phyloP scores from a whole-genome alignment of 2,329 filamentous ascomycete species.

The Dactylellina leptospora region DNA sequence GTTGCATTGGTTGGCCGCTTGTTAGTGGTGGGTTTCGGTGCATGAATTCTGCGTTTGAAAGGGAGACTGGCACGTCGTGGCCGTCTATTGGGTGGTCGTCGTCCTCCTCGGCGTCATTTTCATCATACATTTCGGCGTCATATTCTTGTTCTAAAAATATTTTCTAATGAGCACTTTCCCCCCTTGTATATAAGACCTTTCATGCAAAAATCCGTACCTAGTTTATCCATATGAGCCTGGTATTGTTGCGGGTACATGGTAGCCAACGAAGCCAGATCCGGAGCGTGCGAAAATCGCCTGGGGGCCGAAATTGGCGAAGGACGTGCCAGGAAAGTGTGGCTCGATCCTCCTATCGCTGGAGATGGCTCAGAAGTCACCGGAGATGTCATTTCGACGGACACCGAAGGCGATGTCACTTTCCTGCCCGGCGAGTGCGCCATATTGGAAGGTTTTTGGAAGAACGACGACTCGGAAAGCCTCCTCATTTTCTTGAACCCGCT shows the following conservation, averaged over 20 bases:
- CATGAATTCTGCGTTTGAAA: constrained; percentile 30
- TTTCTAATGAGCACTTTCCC: not conserved
- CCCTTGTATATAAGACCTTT: not conserved
- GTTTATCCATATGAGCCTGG: constrained; percentile 52
- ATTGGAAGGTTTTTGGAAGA: constrained; percentile 45
- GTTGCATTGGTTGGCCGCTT: constrained; percentile 22
- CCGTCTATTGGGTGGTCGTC: constrained; percentile 39
- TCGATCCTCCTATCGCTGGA: constrained; percentile 34
- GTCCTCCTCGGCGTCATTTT: constrained; percentile 41
- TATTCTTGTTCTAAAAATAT: constrained; percentile 43
- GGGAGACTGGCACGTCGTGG: constrained; percentile 29
- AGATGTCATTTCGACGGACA: constrained; percentile 48
- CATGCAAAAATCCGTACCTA: constrained; percentile 37
- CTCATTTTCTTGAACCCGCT: constrained; percentile 48
- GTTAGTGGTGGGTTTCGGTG: constrained; percentile 34
- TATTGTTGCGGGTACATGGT: constrained; percentile 49
- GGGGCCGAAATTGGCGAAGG: constrained; percentile 34
- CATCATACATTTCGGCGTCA: constrained; percentile 51
- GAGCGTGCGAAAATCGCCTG: constrained; percentile 45
- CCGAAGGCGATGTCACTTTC: constrained; percentile 37
- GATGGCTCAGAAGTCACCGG: constrained; percentile 49
- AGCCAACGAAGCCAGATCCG: constrained; percentile 44
- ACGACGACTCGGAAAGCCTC: constrained; percentile 49
- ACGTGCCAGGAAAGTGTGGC: constrained; percentile 44
- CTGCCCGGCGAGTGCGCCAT: constrained; percentile 35